Evolutionary conservation across 352 stramenopile genomes (phyloP), one percentile per base, ranked within the genome.

Genomic region (Globisporangium mamillatum): DNA sequence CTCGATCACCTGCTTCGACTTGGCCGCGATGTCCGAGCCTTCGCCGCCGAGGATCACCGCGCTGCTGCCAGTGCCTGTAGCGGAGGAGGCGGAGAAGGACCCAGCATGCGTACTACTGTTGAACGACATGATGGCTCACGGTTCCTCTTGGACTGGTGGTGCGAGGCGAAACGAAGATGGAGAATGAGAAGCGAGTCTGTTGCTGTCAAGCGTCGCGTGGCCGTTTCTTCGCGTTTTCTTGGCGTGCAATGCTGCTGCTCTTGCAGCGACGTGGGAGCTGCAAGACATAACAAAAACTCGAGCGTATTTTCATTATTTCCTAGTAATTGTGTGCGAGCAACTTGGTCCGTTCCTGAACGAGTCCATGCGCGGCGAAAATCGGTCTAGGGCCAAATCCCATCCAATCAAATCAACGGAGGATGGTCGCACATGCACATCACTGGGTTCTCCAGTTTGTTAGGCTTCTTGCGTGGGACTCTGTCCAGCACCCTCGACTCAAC

Each of bases 1-100:
- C 56, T 93, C 81, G 63, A 89, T 92, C 5, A 94, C 84, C 8
- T 79, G 76, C 38, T 84, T 84, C 70, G 84, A 93, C 46, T 83
- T 88, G 27, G 67, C 70, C 27, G 79, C 84, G 62, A 93, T 92
- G 44, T 93, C 84, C 14, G 74, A 74, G 36, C 81, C 82, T 54
- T 92, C 85, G n/a, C 74, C 79, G 4, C 65, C 63, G 10, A 91
- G 77, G 41, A 90, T 68, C 4, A 73, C 76, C 1, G 68, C 60
- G 22, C 52, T 54, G 27, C 72, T 54, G 20, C 68, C 55, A 22
- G 27, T 48, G 14, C 38, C 38, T 48, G 38, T 48, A 20, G 38
- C 3, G 4, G 38, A 48, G 4, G 38, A 48, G 18, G 38, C 38
- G 55, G 16, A 4, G 55, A 48, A 9, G 55, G 29, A 7, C 14